Evolutionary conservation across 352 stramenopile genomes (phyloP).

Genomic region (Aphanomyces cochlioides): DNA sequence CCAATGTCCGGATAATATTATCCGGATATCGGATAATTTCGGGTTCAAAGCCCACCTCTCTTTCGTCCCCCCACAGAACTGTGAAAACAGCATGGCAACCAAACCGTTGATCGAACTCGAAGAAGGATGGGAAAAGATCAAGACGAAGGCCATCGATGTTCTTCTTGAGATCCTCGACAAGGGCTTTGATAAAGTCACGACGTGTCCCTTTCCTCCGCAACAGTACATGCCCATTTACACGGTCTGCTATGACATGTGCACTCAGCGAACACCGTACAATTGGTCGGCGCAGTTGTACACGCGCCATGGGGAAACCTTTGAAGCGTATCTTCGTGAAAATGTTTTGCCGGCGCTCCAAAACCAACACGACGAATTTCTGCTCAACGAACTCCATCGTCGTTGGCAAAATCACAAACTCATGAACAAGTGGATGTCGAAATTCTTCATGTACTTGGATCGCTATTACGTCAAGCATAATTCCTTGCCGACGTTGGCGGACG

Average conservation of each 20-base stretch:
- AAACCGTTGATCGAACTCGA: conserved; percentile 84
- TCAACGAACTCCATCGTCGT: conserved; percentile 95
- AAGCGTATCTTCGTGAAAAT: conserved; percentile 86
- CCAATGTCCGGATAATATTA: not conserved
- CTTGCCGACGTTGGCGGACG: conserved; percentile 93
- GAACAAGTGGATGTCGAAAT: conserved; percentile 99
- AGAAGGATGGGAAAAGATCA: conserved; percentile 85
- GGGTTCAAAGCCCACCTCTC: not conserved
- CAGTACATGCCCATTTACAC: conserved; percentile 89
- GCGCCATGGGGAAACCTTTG: conserved; percentile 90
- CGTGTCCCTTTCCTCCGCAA: conserved; percentile 77
- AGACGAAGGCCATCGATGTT: conserved; percentile 85
- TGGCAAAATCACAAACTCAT: conserved; percentile 99
- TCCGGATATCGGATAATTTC: conserved; percentile 1
- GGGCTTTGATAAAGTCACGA: conserved; percentile 77
- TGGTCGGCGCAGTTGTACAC: conserved; percentile 99
- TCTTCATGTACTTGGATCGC: conserved; percentile 99
- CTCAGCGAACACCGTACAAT: conserved; percentile 98
- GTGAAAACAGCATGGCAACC: conserved; percentile 43
- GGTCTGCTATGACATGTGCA: conserved; percentile 99
- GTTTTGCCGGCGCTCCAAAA: conserved; percentile 85
- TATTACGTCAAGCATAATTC: conserved; percentile 98
- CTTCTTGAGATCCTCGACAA: conserved; percentile 81
- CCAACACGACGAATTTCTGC: conserved; percentile 92
- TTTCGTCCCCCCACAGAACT: not conserved